A percentile compares a stretch with the other conserved stretches of the same genome.
These are phyloP conservation scores for Microthlaspi erraticum DNA, from an alignment of 345 rosid species.

Conservation along the genomic window DNA sequence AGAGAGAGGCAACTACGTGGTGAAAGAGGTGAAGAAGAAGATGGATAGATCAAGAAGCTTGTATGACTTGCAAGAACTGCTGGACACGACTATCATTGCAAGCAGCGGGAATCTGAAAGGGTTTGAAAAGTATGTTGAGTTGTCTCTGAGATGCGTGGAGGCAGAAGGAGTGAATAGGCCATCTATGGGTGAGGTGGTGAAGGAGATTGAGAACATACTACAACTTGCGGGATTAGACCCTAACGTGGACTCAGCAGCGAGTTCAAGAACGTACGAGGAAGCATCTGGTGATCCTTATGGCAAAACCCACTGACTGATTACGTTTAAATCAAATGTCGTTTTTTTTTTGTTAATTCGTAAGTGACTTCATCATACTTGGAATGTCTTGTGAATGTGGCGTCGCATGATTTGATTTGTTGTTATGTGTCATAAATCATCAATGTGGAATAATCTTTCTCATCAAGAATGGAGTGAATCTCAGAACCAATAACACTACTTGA, in stretches of 20 bases:
- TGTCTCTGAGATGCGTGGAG: conserved; percentile 66
- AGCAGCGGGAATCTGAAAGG: conserved; percentile 54
- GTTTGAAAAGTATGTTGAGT: conserved; percentile 59
- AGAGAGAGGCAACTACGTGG: conserved; percentile 78
- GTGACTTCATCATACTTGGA: conserved; percentile 13
- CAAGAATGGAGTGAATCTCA: background rate
- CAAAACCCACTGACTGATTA: too few relatives aligned
- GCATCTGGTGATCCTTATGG: conserved; percentile 49
- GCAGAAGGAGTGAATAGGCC: conserved; percentile 65
- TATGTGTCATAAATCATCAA: conserved; percentile 1
- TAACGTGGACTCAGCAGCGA: conserved; percentile 53
- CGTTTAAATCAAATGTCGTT: too few relatives aligned
- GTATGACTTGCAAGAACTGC: conserved; percentile 65
- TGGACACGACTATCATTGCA: conserved; percentile 60
- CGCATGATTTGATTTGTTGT: conserved; percentile 15
- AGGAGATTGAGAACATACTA: conserved; percentile 72
- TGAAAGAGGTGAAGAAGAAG: conserved; percentile 63
- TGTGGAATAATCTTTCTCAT: background rate
- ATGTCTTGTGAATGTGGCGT: conserved; percentile 17
- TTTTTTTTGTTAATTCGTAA: background rate
- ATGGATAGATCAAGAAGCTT: conserved; percentile 61
- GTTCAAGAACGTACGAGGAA: conserved; percentile 55
- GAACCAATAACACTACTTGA: background rate
- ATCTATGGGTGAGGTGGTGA: conserved; percentile 70
- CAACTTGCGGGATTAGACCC: conserved; percentile 63